Conservation (phyloP, 495 filamentous ascomycete genomes). For the Penicillium macrosclerotiorum region DNA sequence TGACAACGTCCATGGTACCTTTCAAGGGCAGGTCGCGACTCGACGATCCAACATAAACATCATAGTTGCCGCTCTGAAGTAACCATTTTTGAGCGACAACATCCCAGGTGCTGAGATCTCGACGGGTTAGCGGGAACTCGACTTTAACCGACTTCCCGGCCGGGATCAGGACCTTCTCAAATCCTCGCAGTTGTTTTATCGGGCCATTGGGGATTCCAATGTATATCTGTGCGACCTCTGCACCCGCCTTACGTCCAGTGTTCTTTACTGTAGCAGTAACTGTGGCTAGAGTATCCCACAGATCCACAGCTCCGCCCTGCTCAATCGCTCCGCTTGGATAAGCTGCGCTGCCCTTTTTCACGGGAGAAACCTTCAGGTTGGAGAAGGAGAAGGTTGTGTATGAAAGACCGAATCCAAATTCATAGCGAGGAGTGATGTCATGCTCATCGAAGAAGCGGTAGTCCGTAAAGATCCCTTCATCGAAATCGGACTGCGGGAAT, state of each 20-base stretch:
- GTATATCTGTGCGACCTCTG: constrained; percentile 60
- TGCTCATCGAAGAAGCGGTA: constrained; percentile 63
- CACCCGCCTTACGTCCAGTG: constrained; percentile 46
- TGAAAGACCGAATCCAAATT: constrained; percentile 49
- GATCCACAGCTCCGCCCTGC: constrained; percentile 56
- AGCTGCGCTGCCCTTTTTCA: constrained; percentile 52
- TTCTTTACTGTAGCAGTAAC: constrained; percentile 53
- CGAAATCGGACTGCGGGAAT: constrained; percentile 52
- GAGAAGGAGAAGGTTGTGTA: constrained; percentile 21
- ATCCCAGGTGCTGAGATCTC: constrained; percentile 70
- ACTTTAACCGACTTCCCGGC: constrained; percentile 44
- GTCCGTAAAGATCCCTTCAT: constrained; percentile 64
- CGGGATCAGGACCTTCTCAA: constrained; percentile 53
- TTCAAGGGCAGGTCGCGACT: constrained; percentile 21
- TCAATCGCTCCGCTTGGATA: constrained; percentile 37
- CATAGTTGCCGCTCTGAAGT: constrained; percentile 32
- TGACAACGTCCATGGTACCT: constrained; percentile 8
- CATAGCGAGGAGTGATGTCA: constrained; percentile 58
- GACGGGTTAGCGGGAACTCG: constrained; percentile 55
- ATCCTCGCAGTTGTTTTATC: constrained; percentile 62
- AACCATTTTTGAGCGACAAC: constrained; percentile 58
- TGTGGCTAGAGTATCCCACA: constrained; percentile 56
- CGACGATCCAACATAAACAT: constrained; percentile 24
- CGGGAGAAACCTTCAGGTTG: constrained; percentile 19
- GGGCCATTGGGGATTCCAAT: constrained; percentile 43